phyloP scores from a whole-genome alignment of 2,329 filamentous ascomycete species.

The Clonostachys rhizophaga region DNA sequence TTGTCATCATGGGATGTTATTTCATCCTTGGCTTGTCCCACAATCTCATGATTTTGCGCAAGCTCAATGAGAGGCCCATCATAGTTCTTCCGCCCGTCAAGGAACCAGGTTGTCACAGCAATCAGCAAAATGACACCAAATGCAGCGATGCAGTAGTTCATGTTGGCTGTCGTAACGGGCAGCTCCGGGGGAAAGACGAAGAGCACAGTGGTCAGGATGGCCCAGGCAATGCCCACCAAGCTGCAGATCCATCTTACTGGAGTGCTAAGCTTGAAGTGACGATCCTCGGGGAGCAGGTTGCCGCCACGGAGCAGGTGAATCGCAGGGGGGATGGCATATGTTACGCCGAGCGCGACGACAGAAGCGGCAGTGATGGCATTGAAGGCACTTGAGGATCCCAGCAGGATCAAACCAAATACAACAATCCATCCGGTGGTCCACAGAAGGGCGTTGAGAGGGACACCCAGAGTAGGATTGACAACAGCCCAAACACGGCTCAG shows the following conservation, averaged over 20 bases:
- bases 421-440: conserved; percentile 57
- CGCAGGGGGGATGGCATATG: conserved; percentile 68
- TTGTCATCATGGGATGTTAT: too few relatives aligned
- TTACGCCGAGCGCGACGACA: conserved; percentile 66
- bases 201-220: conserved; percentile 64
- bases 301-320: conserved; percentile 66
- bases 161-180: conserved; percentile 60
- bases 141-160: conserved; percentile 54
- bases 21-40: too few relatives aligned
- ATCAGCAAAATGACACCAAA: conserved; percentile 42
- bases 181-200: conserved; percentile 69
- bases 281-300: conserved; percentile 52
- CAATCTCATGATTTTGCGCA: too few relatives aligned
- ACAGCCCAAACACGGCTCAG: conserved; percentile 53
- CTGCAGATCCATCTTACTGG: conserved; percentile 29
- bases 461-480: conserved; percentile 54
- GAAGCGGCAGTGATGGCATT: conserved; percentile 68
- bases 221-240: conserved; percentile 53
- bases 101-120: conserved; percentile 33
- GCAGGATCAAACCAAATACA: conserved; percentile 65
- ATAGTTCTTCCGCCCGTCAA: conserved; percentile 43
- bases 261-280: conserved; percentile 22
- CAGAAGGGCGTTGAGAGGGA: conserved; percentile 62
- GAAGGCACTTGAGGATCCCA: conserved; percentile 63
- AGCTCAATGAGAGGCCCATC: conserved; percentile 15